These are phyloP conservation scores for Hygrophorus russula DNA, from an alignment of 768 basidiomycete genomes.

Conservation along the genomic window DNA sequence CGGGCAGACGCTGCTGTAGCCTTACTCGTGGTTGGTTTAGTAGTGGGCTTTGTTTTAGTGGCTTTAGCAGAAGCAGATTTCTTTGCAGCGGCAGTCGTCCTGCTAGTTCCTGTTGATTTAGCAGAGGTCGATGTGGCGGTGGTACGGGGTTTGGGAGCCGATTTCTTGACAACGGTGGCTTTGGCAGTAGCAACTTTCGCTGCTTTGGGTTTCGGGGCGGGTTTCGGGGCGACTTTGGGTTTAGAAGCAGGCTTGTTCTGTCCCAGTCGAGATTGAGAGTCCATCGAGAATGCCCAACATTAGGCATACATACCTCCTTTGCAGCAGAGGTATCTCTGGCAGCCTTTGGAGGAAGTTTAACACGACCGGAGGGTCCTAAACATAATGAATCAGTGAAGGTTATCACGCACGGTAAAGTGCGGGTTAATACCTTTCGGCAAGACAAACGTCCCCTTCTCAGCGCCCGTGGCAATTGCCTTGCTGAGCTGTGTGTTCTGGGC, in stretches of 20 bases:
- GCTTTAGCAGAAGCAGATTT: slow-evolving; percentile 20
- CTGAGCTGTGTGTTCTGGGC: slow-evolving; percentile 73
- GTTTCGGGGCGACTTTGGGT: slow-evolving; percentile 33
- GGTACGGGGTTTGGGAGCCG: slow-evolving; percentile 12
- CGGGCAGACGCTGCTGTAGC: slow-evolving; percentile 15
- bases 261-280: not conserved
- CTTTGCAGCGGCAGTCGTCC: slow-evolving; percentile 12
- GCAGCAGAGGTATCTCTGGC: slow-evolving; percentile 18
- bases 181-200: slow-evolving; percentile 7
- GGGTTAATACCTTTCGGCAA: slow-evolving; percentile 75
- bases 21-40: slow-evolving; percentile 20
- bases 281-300: not conserved
- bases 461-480: slow-evolving; percentile 71
- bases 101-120: slow-evolving; percentile 17
- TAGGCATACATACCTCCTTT: slow-evolving; percentile 30
- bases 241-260: slow-evolving; percentile 20
- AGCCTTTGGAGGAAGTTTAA: slow-evolving; percentile 54
- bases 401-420: slow-evolving; percentile 2
- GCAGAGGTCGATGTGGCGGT: slow-evolving; percentile 11
- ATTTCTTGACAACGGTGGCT: slow-evolving; percentile 9
- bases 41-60: slow-evolving; percentile 1
- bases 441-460: slow-evolving; percentile 72
- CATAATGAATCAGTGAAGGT: slow-evolving; percentile 7
- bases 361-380: slow-evolving; percentile 58
- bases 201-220: slow-evolving; percentile 24